phyloP scores from a whole-genome alignment of 176 grass and related monocot species.

The Melocanna baccifera region DNA sequence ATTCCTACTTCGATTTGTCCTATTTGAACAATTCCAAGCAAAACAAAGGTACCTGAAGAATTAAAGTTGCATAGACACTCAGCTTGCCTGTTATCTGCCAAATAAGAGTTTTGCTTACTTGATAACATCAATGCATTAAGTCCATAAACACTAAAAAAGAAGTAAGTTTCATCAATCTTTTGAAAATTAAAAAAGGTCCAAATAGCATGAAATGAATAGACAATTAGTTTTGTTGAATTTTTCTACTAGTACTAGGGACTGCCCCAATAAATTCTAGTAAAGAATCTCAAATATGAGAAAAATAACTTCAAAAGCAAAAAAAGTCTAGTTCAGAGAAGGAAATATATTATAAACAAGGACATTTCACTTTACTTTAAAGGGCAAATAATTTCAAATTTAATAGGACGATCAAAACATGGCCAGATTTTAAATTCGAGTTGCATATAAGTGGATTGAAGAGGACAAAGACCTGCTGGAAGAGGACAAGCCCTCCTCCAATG shows the following conservation, averaged over 20 bases:
- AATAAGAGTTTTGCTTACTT: conserved; percentile 36
- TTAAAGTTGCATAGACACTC: conserved; percentile 93
- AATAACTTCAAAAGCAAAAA: neutral
- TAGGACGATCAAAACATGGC: neutral
- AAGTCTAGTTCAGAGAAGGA: neutral
- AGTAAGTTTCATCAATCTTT: neutral
- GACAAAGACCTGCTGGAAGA: conserved; percentile 81
- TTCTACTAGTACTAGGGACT: neutral
- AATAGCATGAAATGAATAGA: neutral
- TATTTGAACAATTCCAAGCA: conserved; percentile 18
- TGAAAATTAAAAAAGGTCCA: neutral
- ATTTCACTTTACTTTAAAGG: neutral
- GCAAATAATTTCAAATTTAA: conserved; percentile 3
- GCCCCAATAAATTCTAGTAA: neutral
- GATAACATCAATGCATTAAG: neutral
- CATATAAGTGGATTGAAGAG: conserved; percentile 19
- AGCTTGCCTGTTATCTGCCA: conserved; percentile 94
- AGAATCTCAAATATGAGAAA: neutral
- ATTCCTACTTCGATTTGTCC: neutral
- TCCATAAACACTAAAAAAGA: conserved; percentile 3
- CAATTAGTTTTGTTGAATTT: neutral
- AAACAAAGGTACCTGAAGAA: conserved; percentile 70
- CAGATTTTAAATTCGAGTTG: conserved; percentile 14
- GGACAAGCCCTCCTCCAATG: conserved; percentile 91
- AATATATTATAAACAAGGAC: conserved; percentile 4